Base-by-base conservation (phyloP, 2,329 filamentous ascomycete genomes). In the Cytospora piceae region DNA sequence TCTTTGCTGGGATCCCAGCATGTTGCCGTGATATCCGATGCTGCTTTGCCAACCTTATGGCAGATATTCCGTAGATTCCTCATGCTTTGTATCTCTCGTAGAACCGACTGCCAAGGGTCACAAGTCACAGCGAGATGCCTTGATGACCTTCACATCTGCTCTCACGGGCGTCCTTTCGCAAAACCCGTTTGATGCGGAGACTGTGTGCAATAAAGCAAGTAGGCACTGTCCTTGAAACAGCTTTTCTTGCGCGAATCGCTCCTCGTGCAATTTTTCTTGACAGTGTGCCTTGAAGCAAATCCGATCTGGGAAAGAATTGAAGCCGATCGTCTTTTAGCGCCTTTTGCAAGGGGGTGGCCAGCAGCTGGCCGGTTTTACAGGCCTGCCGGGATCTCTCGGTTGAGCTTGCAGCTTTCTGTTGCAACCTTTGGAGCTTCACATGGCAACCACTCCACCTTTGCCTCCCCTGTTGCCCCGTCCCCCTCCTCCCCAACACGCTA, bases 1-100 rank as follows among this genome's bases (percentile, higher is more conserved):
- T 95, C 90, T 69, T 86, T 88, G 67, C 88, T 84, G 58, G 90
- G 85, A 79, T 98, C 93, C 94, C 94, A 98, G 73, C 93, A 90
- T 64, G 89, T 87, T 34, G 93, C 90, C 61, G 92, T 90, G 73
- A 95, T 82, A 67, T 86, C 82, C 69, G 83, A 77, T 61, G 84
- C 82, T 69, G 88, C 81, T 71, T 80, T 84, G 80, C 89, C 89
- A 75, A 86, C 82, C 71, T 85, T 84, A 75, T 91, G 89, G 74
- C 85, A 87, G 73, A 93, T 87, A 76, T 89, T 93, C 78, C 87
- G 90, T 72, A 98, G 84, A 78, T 97, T 98, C 75, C 92, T 90
- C 94, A 98, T 98, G n/a, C 27, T 34, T 24, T 24, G 3, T 37
- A 5, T 31, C 22, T 31, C 29, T 32, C 27, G 53, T 51, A 39